These are phyloP conservation scores for Aspergillus bertholletiae DNA, from an alignment of 495 filamentous ascomycete species.

Conservation along the genomic window DNA sequence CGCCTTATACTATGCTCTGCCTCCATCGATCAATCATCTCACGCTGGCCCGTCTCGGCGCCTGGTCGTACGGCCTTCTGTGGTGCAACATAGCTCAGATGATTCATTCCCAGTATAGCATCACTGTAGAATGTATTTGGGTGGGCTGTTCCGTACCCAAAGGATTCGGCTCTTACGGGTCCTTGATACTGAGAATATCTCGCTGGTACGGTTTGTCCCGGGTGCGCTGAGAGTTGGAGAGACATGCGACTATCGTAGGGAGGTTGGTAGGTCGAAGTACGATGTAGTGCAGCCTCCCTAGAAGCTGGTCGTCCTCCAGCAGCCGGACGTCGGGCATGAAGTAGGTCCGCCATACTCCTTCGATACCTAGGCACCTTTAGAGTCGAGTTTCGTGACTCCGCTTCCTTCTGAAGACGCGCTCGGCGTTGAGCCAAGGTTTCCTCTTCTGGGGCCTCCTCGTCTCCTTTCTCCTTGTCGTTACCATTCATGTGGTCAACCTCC, in stretches of 20 bases:
- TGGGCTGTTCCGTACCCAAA: constrained; percentile 26
- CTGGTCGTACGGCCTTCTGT: constrained; percentile 27
- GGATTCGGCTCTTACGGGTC: constrained; percentile 14
- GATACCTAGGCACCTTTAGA: constrained; percentile 30
- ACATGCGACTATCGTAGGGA: constrained; percentile 26
- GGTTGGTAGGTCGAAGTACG: constrained; percentile 6
- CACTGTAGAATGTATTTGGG: constrained; percentile 28
- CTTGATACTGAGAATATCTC: constrained; percentile 18
- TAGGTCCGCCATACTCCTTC: constrained; percentile 69
- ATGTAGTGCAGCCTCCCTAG: constrained; percentile 24
- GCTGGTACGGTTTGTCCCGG: constrained; percentile 9
- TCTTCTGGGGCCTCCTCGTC: constrained; percentile 48
- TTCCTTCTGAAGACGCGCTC: constrained; percentile 74
- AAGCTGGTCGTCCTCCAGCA: constrained; percentile 25
- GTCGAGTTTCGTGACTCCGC: constrained; percentile 42
- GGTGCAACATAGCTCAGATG: constrained; percentile 36
- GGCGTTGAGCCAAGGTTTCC: constrained; percentile 86
- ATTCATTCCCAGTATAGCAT: constrained; percentile 31
- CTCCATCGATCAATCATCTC: constrained; percentile 91
- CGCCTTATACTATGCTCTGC: constrained; percentile 60
- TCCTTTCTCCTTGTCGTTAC: constrained; percentile 14
- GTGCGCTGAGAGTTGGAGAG: constrained; percentile 27
- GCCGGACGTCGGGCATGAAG: constrained; percentile 53
- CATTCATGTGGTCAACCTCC: constrained; percentile 58
- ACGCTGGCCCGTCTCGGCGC: constrained; percentile 55